Evolutionary conservation across 768 basidiomycete species (phyloP), one percentile per base, ranked within the genome.

Genomic region (Boletellus sp.): DNA sequence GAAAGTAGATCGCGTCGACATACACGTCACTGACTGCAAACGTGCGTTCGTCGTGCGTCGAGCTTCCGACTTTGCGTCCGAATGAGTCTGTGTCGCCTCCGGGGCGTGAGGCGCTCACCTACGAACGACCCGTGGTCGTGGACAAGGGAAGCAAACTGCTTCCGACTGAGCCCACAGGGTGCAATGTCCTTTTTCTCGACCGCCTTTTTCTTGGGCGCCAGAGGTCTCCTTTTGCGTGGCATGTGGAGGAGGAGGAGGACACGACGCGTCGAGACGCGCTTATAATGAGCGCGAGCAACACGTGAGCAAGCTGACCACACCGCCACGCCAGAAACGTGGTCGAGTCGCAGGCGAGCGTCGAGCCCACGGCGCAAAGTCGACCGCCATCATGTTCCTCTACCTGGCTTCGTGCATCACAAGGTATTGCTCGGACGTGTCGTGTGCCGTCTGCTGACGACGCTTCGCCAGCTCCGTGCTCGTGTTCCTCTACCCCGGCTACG

Each of bases 401-500:
- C 59, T 77, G 51, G 62, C 68, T 9, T 74, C 72, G 28, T 66
- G 71, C 38, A 32, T 77, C 35, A 66, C 70, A 42, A 74, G 76
- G 75, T 75, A 55, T 41, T 54, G 9, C 20, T 48, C 31, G 8
- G 4, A 4, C 3, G 13, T 6, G 79, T 78, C 76, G n/a, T 35
- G 17, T 3, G 3, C 9, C 16, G 36, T 39, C 36, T 12, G 24
- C 37, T 16, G 32, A 31, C 45, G 35, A 50, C 6, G 39, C 6
- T 22, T 23, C 23, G 22, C 39, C 55, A 89, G 87, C 66, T 84
- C 85, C n/a, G 68, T 79, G 32, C 76, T 75, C 6, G 90, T 85
- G 17, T 94, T 92, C 69, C 78, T 94, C 35, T 95, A 97, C 67
- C 94, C 94, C 0, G 89, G 87, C 20, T 97, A 97, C 71, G 90